A percentile compares a stretch with the other conserved stretches of the same genome.
Conservation (phyloP, 345 rosid genomes). For the Nephelium lappaceum region DNA sequence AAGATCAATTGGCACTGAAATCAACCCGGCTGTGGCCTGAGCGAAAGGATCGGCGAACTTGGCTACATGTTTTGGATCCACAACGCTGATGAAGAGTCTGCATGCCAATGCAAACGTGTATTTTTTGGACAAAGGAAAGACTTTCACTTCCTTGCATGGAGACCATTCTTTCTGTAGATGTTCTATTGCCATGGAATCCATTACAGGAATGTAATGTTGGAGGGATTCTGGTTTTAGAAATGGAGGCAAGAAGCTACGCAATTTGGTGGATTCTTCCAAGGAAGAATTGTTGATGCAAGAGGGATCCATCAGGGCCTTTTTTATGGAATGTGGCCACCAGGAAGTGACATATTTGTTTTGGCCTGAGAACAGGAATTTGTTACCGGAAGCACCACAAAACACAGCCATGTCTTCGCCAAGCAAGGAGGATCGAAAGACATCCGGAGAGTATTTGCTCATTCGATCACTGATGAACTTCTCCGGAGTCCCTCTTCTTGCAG, state of each 20-base stretch:
- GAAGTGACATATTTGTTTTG: constrained; percentile 35
- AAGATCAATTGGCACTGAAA: constrained; percentile 37
- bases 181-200: constrained; percentile 41
- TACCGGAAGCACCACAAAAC: constrained; percentile 34
- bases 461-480: constrained; percentile 35
- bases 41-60: constrained; percentile 24
- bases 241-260: constrained; percentile 22
- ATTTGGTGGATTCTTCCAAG: constrained; percentile 19
- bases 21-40: constrained; percentile 28
- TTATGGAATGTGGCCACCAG: constrained; percentile 40
- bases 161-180: constrained; percentile 29
- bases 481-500: constrained; percentile 12
- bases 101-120: constrained; percentile 39
- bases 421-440: constrained; percentile 30
- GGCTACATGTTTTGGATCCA: constrained; percentile 12
- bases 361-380: constrained; percentile 37
- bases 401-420: constrained; percentile 32
- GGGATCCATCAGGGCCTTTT: constrained; percentile 28
- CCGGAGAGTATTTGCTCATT: constrained; percentile 29
- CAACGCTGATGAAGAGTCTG: constrained; percentile 30
- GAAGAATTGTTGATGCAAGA: constrained; percentile 2
- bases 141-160: constrained; percentile 25
- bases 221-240: constrained; percentile 33
- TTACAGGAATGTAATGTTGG: constrained; percentile 29
- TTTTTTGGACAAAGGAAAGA: constrained; percentile 32